Percentiles rank a stretch among this genome's conserved stretches.
phyloP scores from a whole-genome alignment of 495 filamentous ascomycete species.

The Penicillium malachiteum region DNA sequence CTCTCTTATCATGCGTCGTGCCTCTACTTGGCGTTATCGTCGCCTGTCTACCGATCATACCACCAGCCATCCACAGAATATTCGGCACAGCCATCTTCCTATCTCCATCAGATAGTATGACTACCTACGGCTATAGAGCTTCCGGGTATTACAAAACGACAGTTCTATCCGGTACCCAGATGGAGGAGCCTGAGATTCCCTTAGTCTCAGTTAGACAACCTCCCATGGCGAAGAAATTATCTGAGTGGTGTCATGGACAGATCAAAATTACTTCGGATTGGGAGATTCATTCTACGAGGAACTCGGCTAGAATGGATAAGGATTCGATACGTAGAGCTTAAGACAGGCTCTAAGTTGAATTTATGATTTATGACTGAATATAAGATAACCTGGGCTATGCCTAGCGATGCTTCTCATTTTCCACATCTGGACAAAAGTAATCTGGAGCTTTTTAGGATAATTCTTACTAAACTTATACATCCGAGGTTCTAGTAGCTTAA shows the following conservation, averaged over 20 bases:
- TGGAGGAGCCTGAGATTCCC: slow-evolving; percentile 22
- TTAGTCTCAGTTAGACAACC: slow-evolving; percentile 19
- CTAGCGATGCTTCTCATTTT: not conserved
- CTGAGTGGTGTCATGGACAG: slow-evolving; percentile 21
- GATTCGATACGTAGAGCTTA: not conserved
- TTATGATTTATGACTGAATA: not conserved
- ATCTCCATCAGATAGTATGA: slow-evolving; percentile 1
- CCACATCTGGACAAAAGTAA: too few relatives aligned
- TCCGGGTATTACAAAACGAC: slow-evolving; percentile 19
- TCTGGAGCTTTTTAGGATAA: too few relatives aligned
- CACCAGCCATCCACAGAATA: slow-evolving; percentile 7
- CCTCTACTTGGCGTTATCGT: slow-evolving; percentile 19
- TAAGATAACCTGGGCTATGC: not conserved
- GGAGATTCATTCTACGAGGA: slow-evolving; percentile 31
- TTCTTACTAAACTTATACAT: too few relatives aligned
- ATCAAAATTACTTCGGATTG: slow-evolving; percentile 30
- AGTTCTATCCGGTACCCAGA: slow-evolving; percentile 2
- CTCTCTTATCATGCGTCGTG: slow-evolving; percentile 14
- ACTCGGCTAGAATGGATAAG: slow-evolving; percentile 9
- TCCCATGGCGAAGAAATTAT: slow-evolving; percentile 19
- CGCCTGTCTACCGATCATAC: slow-evolving; percentile 17
- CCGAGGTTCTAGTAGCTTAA: too few relatives aligned
- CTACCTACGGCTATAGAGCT: not conserved
- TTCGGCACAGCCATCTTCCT: slow-evolving; percentile 5
- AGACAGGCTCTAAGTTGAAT: not conserved